Percentiles rank a stretch among this genome's conserved stretches.
These are phyloP conservation scores for Salix udensis DNA, from an alignment of 345 rosid genomes.

Conservation along the genomic window DNA sequence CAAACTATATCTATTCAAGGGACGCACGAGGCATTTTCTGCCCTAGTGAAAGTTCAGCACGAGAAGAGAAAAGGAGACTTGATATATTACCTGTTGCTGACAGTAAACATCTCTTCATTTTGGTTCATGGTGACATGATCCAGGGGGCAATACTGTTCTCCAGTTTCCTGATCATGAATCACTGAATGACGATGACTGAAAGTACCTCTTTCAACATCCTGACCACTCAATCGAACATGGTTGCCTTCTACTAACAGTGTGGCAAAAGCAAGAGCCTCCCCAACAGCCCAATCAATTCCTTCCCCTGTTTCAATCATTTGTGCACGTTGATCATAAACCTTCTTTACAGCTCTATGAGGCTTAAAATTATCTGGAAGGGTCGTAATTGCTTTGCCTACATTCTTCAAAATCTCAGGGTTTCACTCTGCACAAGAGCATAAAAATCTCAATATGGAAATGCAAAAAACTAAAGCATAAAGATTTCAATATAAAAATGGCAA, in stretches of 20 bases:
- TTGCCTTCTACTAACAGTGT: constrained; percentile 80
- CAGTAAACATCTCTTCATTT: constrained; percentile 77
- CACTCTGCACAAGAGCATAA: constrained; percentile 44
- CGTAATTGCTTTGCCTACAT: constrained; percentile 72
- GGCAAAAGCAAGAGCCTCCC: constrained; percentile 77
- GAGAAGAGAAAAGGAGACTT: neutral
- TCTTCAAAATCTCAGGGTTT: constrained; percentile 81
- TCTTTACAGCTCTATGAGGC: constrained; percentile 75
- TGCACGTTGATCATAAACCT: constrained; percentile 68
- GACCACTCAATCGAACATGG: constrained; percentile 86
- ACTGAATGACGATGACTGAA: constrained; percentile 78
- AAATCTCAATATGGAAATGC: neutral
- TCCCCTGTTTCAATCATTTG: constrained; percentile 77
- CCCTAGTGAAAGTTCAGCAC: neutral
- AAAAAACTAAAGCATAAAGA: constrained; percentile 8
- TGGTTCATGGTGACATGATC: constrained; percentile 67
- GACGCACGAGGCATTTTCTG: neutral
- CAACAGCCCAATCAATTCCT: constrained; percentile 87
- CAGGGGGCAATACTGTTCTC: constrained; percentile 70
- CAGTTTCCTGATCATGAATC: constrained; percentile 71
- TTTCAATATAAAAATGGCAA: neutral
- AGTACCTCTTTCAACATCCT: constrained; percentile 90
- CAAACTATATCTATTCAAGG: neutral
- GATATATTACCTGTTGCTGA: constrained; percentile 68
- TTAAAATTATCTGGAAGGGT: constrained; percentile 62